Conservation (phyloP, 306 rosid genomes). For the Prunus padus region DNA sequence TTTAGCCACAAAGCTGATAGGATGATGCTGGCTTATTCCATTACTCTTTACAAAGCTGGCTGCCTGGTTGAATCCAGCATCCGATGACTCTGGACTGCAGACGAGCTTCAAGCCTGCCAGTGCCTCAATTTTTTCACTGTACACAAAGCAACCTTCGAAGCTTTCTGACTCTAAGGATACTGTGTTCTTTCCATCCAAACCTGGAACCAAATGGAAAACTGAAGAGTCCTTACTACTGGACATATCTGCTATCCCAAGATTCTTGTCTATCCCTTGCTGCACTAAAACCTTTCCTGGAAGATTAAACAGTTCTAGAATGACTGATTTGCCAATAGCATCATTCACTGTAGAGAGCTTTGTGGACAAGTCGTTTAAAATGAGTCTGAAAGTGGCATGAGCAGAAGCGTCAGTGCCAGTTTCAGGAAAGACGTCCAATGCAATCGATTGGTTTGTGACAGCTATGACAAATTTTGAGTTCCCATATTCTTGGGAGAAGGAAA, state of each 20-base stretch:
- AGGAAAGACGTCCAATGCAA: constrained; percentile 49
- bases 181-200: constrained; percentile 61
- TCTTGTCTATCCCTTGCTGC: constrained; percentile 42
- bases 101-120: constrained; percentile 47
- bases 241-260: constrained; percentile 44
- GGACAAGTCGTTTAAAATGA: constrained; percentile 37
- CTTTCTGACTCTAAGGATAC: constrained; percentile 59
- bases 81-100: constrained; percentile 35
- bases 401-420: constrained; percentile 48
- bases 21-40: constrained; percentile 60
- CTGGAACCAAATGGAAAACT: constrained; percentile 47
- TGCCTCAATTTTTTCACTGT: constrained; percentile 23
- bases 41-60: constrained; percentile 51
- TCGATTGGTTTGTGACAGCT: constrained; percentile 48
- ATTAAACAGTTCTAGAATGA: constrained; percentile 66
- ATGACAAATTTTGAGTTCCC: constrained; percentile 43
- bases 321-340: constrained; percentile 36
- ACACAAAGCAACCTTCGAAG: constrained; percentile 58
- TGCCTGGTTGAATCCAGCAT: constrained; percentile 40
- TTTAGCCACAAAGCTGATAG: constrained; percentile 73
- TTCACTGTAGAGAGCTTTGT: constrained; percentile 12
- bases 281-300: constrained; percentile 66
- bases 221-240: constrained; percentile 27
- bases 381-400: constrained; percentile 68
- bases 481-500: constrained; percentile 46